These are phyloP conservation scores for Rhodotorula toruloides DNA, from an alignment of 768 basidiomycete genomes.

Conservation along the genomic window DNA sequence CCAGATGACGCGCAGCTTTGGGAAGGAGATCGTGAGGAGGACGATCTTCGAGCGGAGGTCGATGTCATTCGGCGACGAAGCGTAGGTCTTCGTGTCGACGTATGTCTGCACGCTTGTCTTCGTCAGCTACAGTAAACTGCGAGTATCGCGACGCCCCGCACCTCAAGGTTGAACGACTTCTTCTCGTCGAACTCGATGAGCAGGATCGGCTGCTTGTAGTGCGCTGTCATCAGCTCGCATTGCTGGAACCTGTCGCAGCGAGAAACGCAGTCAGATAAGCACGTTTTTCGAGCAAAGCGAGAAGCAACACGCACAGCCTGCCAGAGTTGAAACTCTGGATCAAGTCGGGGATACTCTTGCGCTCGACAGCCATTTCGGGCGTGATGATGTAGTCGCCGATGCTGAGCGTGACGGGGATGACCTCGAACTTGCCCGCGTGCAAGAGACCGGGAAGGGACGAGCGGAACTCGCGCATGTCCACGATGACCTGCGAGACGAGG, in stretches of 20 bases:
- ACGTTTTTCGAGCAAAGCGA: background rate
- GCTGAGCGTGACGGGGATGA: constrained; percentile 85
- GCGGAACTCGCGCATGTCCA: constrained; percentile 94
- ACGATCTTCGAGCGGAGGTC: constrained; percentile 86
- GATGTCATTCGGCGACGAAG: constrained; percentile 40
- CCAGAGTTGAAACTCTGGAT: constrained; percentile 91
- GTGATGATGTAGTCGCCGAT: constrained; percentile 95
- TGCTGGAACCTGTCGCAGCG: constrained; percentile 70
- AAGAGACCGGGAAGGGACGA: constrained; percentile 84
- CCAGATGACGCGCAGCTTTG: constrained; percentile 91
- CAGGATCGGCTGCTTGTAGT: constrained; percentile 88
- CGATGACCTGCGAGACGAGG: constrained; percentile 63
- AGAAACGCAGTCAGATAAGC: background rate
- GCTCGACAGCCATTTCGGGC: constrained; percentile 91
- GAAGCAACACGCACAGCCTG: constrained; percentile 62
- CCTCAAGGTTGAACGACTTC: constrained; percentile 86
- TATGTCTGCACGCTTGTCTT: background rate
- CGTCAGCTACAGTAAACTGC: background rate
- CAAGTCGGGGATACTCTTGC: constrained; percentile 89
- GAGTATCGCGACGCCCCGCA: constrained; percentile 44
- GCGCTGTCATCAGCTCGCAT: constrained; percentile 91
- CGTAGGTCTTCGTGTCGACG: constrained; percentile 29
- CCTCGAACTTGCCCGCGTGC: constrained; percentile 69
- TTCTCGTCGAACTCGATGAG: constrained; percentile 97
- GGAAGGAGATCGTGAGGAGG: constrained; percentile 81